Base-by-base conservation (phyloP, 129 eudicot species). In the Flaveria sonorensis region DNA sequence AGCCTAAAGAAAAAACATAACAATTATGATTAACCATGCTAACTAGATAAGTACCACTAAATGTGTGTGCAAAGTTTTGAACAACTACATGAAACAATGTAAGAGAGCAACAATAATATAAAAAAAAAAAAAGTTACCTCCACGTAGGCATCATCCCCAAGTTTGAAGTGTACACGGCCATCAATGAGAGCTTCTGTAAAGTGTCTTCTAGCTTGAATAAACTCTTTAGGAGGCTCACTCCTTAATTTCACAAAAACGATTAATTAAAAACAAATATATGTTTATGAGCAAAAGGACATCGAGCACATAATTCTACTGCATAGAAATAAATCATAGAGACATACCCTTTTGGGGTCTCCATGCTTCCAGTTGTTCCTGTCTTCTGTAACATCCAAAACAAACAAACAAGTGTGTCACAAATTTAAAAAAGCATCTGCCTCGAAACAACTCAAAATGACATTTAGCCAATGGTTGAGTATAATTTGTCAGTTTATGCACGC, bases 131-230 rank as follows among this genome's bases (percentile, higher is more conserved):
- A 32, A 32, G 11, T 70, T 60, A 92, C 97, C 89, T 40, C 62
- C 0, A 92, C 97, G 36, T 79, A 60, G 0, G 83, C 91, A 70
- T 92, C 86, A 73, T 92, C 96, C 18, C 85, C 86, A 1, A 92
- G 80, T 42, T 74, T 73, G 46, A 74, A 92, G 18, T 53, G 21
- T 7, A 57, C 62, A 64, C 28, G 73, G 0, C 91, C 91, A 59
- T 92, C 97, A 67, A 92, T 82, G 20, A 70, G 70, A 0, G 93
- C 96, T 79, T 76, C 79, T 0, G 61, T 64, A 47, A 59, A 92
- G 40, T 92, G 97, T 5, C 71, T 39, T 10, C 20, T 80, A 6
- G 96, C 97, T 81, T 82, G 90, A 10, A 76, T 67, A 0, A 72
- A n/a, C 62, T 81, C 87, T 13, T 88, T 86, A 0, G 63, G 46